Evolutionary conservation across 495 filamentous ascomycete genomes (phyloP).

Genomic region (Xylaria curta): DNA sequence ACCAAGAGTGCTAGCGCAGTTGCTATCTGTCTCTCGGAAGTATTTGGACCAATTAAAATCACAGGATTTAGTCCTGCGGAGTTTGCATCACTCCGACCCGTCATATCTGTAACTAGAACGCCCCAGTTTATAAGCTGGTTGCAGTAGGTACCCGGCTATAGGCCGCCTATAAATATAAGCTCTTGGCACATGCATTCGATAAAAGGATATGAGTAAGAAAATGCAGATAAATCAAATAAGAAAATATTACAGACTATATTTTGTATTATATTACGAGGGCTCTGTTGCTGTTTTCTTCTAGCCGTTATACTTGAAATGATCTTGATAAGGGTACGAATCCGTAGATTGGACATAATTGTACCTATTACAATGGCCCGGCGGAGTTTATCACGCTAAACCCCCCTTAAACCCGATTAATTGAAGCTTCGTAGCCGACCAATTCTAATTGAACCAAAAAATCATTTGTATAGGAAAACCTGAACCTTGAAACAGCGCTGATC

Average conservation of each 20-base stretch:
- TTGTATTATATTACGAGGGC: background rate
- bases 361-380: background rate
- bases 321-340: background rate
- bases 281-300: background rate
- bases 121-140: background rate
- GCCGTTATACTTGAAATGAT: background rate
- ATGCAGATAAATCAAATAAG: background rate
- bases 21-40: no score
- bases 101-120: background rate
- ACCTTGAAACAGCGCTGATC: background rate
- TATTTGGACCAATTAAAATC: constrained; percentile 10
- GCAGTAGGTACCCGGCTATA: background rate
- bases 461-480: background rate
- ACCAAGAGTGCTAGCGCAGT: background rate
- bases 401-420: constrained; percentile 13
- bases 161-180: background rate
- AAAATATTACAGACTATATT: background rate
- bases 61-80: background rate
- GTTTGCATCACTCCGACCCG: constrained; percentile 22
- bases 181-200: background rate
- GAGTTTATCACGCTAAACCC: constrained; percentile 10
- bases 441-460: background rate
- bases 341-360: background rate
- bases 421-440: no score
- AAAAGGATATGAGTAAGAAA: background rate